Evolutionary conservation across 2,329 filamentous ascomycete species (phyloP).

Genomic region (Lecanosticta acicola): DNA sequence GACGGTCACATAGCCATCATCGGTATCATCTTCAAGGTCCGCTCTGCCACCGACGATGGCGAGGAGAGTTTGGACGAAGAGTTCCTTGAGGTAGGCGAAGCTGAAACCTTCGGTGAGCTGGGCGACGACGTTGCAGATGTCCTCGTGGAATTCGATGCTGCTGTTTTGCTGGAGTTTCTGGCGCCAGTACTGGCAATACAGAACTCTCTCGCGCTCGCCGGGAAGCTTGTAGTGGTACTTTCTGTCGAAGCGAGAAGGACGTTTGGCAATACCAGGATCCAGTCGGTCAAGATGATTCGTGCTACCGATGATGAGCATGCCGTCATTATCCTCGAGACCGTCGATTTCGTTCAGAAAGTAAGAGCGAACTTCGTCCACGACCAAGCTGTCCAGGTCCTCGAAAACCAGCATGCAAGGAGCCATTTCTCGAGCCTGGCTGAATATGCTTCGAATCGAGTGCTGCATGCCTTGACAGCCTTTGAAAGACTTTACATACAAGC

Average conservation of each 20-base stretch:
- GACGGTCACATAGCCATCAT: conserved; percentile 11
- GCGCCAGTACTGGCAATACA: conserved; percentile 61
- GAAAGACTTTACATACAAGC: conserved; percentile 42
- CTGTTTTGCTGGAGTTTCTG: conserved; percentile 50
- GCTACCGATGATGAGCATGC: conserved; percentile 55
- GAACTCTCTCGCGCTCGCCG: conserved; percentile 46
- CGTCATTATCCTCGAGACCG: conserved; percentile 62
- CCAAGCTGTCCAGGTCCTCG: conserved; percentile 64
- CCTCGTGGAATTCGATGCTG: conserved; percentile 42
- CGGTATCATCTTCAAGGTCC: conserved; percentile 17
- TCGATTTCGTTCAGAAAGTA: conserved; percentile 70
- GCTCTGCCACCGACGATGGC: conserved; percentile 40
- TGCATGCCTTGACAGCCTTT: conserved; percentile 25
- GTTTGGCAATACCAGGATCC: conserved; percentile 59
- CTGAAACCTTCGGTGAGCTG: conserved; percentile 57
- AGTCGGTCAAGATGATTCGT: conserved; percentile 53
- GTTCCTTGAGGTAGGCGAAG: conserved; percentile 64
- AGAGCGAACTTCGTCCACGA: conserved; percentile 54
- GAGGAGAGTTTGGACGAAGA: conserved; percentile 58
- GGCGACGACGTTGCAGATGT: conserved; percentile 45
- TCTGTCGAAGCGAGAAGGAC: conserved; percentile 60
- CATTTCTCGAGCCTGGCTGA: conserved; percentile 54
- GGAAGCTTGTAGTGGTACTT: conserved; percentile 58
- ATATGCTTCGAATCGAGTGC: conserved; percentile 50
- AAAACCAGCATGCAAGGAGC: conserved; percentile 66